Base-by-base conservation (phyloP, 805 yeast genomes). In the Cyberlindnera nakhonratchasimensis region DNA sequence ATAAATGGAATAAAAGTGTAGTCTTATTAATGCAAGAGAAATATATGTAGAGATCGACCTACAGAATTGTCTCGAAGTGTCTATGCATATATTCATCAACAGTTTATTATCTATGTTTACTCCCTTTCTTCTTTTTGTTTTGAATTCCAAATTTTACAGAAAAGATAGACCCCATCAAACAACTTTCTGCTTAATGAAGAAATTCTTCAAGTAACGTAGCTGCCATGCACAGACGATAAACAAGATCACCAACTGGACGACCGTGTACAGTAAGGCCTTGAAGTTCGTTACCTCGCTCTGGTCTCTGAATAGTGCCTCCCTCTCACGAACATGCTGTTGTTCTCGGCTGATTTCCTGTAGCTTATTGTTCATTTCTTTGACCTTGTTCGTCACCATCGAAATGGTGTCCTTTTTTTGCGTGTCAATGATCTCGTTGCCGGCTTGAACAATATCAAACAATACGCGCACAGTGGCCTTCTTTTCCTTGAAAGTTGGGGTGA, bases 101-200 rank as follows among this genome's bases (percentile, higher is more conserved):
- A n/a, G n/a, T n/a, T n/a, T n/a, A n/a, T n/a, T n/a, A n/a, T n/a
- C n/a, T n/a, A n/a, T n/a, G n/a, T n/a, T n/a, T n/a, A n/a, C n/a
- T n/a, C n/a, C n/a, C n/a, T n/a, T n/a, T n/a, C n/a, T n/a, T n/a
- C n/a, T n/a, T n/a, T n/a, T n/a, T n/a, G n/a, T n/a, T n/a, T n/a
- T n/a, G n/a, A n/a, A n/a, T n/a, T n/a, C n/a, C n/a, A n/a, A n/a
- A n/a, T n/a, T n/a, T n/a, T n/a, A n/a, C n/a, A n/a, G n/a, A n/a
- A n/a, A n/a, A n/a, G n/a, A n/a, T n/a, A n/a, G n/a, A n/a, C n/a
- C 13, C 6, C 30, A 8, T 44, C 32, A 86, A 16, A 88, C 81
- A 46, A 87, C 77, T 68, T 89, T 89, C 61, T 88, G 95, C 66
- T 87, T 88, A 47, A 86, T 82, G 61, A 88, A 88, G 75, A 88